Base-by-base conservation (phyloP, 257 asterid species). In the Solanum peruvianum region DNA sequence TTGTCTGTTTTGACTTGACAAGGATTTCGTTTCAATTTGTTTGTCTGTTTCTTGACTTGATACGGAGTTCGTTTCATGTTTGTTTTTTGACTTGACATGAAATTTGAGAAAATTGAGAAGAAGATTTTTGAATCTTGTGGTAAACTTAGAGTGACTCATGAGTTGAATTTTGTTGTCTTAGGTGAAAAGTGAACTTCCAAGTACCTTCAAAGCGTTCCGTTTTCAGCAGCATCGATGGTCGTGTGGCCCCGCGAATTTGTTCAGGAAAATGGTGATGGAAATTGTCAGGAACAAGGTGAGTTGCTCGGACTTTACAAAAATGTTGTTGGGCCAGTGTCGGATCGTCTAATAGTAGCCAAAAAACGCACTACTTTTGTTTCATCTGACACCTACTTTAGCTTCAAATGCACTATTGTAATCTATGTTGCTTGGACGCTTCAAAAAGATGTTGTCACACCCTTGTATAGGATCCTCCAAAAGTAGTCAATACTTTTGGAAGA, bases 181-280 rank as follows among this genome's bases (percentile, higher is more conserved):
- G 97, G 98, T 94, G 88, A 94, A 94, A 88, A 96, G 99, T 87
- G 98, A 96, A 66, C 98, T 95, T 87, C 99, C 98, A 0, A 97
- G 99, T 90, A 95, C 99, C 39, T 95, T 97, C 85, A 97, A 94
- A 85, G 99, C 99, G 67, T 97, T 94, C 88, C 93, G 99, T 18
- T 97, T 91, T 89, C 99, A 97, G 93, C 99, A 97, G 88, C 98
- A 97, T 81, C 90, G 99, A 11, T 97, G 99, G 99, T 97, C 98
- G 5, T 97, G 99, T 77, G 99, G 99, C 7, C 99, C 99, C 1
- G 98, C 99, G 27, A 95, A 97, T 89, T 86, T 97, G 62, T 97
- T 97, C 94, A 90, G 98, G 87, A 97, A 97, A 89, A 95, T 97
- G 98, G 92, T 93, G 87, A 91, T 92, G 94, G 99, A 95, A 41